These are phyloP conservation scores for Trypanosoma cruzi DNA, from an alignment of 208 protist species.

Conservation along the genomic window DNA sequence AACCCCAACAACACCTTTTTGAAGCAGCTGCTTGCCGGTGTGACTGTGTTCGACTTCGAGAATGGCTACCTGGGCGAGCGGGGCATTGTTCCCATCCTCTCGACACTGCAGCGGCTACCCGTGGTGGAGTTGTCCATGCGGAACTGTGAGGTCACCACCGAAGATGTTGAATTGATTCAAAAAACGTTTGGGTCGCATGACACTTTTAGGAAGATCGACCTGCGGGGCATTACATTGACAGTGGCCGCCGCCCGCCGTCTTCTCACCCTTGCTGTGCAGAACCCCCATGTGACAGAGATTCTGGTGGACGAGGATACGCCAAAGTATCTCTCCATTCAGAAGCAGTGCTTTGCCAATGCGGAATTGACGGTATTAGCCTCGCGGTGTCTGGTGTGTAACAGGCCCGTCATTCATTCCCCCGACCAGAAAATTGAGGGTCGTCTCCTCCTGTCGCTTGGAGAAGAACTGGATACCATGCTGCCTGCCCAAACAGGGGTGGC, in stretches of 20 bases:
- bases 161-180: slow-evolving; percentile 56
- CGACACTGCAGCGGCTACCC: slow-evolving; percentile 56
- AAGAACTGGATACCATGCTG: slow-evolving; percentile 22
- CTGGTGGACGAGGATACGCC: slow-evolving; percentile 61
- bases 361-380: slow-evolving; percentile 29
- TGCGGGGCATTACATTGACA: slow-evolving; percentile 63
- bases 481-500: slow-evolving; percentile 36
- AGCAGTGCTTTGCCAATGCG: slow-evolving; percentile 66
- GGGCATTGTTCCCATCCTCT: slow-evolving; percentile 69
- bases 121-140: slow-evolving; percentile 54
- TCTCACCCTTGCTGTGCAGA: slow-evolving; percentile 54
- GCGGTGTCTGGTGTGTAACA: slow-evolving; percentile 57
- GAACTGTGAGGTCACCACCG: slow-evolving; percentile 45
- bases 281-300: slow-evolving; percentile 57
- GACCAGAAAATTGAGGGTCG: slow-evolving; percentile 25
- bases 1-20: slow-evolving; percentile 59
- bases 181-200: slow-evolving; percentile 56
- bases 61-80: slow-evolving; percentile 81
- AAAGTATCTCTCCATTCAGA: slow-evolving; percentile 67
- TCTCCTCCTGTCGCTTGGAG: slow-evolving; percentile 36
- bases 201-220: slow-evolving; percentile 67
- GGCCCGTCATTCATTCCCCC: slow-evolving; percentile 27
- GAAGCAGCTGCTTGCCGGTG: slow-evolving; percentile 51
- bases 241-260: slow-evolving; percentile 56
- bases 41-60: slow-evolving; percentile 66